Conservation (phyloP, 2,329 filamentous ascomycete species). For the Alternaria hordeiaustralica region DNA sequence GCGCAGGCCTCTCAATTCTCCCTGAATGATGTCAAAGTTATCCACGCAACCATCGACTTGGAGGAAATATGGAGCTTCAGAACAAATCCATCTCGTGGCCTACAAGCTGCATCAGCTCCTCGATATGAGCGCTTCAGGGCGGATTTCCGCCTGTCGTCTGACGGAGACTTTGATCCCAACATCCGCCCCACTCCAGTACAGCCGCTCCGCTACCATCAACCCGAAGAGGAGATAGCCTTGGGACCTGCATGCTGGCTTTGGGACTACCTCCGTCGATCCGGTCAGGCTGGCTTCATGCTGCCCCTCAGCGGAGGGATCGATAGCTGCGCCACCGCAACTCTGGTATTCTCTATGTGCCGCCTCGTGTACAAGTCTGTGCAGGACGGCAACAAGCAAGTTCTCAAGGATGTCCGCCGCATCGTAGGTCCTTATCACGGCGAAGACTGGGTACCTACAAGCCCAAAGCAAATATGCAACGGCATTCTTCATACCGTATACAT, state of each 20-base stretch:
- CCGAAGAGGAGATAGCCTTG: constrained; percentile 69
- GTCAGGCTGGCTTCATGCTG: constrained; percentile 62
- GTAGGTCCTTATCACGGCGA: constrained; percentile 56
- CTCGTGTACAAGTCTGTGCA: constrained; percentile 62
- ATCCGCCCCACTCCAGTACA: constrained; percentile 55
- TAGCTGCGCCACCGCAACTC: constrained; percentile 49
- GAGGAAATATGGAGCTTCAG: constrained; percentile 67
- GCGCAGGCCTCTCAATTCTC: constrained; percentile 72
- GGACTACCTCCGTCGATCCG: constrained; percentile 64
- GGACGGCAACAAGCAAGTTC: constrained; percentile 60
- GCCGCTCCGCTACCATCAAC: constrained; percentile 40
- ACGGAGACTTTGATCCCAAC: constrained; percentile 53
- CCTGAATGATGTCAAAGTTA: constrained; percentile 60
- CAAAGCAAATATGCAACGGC: constrained; percentile 65
- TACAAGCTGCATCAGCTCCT: constrained; percentile 62
- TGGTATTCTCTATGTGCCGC: constrained; percentile 57
- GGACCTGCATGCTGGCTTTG: constrained; percentile 71
- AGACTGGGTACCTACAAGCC: constrained; percentile 60
- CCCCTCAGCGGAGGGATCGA: constrained; percentile 68
- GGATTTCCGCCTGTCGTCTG: constrained; percentile 54
- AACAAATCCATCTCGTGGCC: constrained; percentile 60
- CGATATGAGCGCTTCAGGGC: constrained; percentile 56
- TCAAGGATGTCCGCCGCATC: constrained; percentile 61
- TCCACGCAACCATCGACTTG: constrained; percentile 63
- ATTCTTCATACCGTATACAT: constrained; percentile 62